A percentile compares a stretch with the other conserved stretches of the same genome.
phyloP scores from a whole-genome alignment of 2,329 filamentous ascomycete genomes.

The Phoma sp. region DNA sequence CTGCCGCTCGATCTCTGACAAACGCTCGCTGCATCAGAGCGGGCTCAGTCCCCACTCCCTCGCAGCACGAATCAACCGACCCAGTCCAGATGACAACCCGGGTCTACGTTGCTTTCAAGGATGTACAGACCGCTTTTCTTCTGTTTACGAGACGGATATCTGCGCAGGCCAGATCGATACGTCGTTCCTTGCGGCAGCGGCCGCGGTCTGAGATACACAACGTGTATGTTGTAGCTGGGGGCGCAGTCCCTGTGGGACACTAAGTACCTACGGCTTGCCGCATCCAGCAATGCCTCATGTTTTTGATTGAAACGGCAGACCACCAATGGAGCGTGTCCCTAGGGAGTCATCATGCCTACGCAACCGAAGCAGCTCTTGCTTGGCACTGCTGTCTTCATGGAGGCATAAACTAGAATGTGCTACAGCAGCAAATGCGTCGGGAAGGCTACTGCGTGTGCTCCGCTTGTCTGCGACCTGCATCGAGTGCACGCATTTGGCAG shows the following conservation, averaged over 20 bases:
- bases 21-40: constrained; percentile 1
- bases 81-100: constrained; percentile 6
- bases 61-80: constrained; percentile 5
- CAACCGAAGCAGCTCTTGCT: background rate
- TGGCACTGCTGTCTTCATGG: background rate
- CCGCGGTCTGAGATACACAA: constrained; percentile 4
- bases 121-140: constrained; percentile 13
- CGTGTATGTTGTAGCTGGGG: background rate
- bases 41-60: background rate
- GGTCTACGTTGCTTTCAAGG: constrained; percentile 6
- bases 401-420: background rate
- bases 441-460: constrained; percentile 5
- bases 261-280: too few relatives aligned
- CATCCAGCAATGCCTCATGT: background rate
- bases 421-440: background rate
- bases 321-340: background rate
- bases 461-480: constrained; percentile 11
- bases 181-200: constrained; percentile 7
- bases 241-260: background rate
- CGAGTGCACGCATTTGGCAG: constrained; percentile 9
- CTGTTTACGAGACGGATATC: constrained; percentile 7
- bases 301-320: background rate
- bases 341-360: background rate
- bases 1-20: constrained; percentile 5
- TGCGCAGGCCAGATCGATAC: constrained; percentile 11